Conservation (phyloP, 2,329 filamentous ascomycete genomes). For the Microsporum ferrugineum region DNA sequence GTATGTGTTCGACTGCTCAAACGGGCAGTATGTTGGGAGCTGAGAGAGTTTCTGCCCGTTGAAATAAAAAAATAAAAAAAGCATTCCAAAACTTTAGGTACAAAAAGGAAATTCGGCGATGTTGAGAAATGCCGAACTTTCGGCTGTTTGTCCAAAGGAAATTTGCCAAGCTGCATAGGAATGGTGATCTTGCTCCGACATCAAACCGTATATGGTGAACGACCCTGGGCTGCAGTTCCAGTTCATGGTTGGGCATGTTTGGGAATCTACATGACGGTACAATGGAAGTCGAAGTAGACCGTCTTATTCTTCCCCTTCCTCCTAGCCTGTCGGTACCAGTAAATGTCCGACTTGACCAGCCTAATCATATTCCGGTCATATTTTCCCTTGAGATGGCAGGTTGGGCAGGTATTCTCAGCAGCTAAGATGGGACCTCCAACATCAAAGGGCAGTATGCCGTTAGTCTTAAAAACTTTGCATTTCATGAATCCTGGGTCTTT, state of each 20-base stretch:
- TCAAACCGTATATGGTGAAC: neutral
- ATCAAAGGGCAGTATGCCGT: conserved; percentile 10
- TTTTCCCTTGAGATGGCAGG: conserved; percentile 22
- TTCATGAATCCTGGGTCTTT: conserved; percentile 20
- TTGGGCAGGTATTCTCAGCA: conserved; percentile 20
- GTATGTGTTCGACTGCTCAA: neutral
- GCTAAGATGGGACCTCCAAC: conserved; percentile 14
- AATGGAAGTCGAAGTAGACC: conserved; percentile 2
- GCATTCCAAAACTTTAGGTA: neutral
- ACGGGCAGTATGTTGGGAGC: neutral
- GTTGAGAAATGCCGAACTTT: neutral
- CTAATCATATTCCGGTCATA: conserved; percentile 24
- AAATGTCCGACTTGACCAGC: conserved; percentile 15
- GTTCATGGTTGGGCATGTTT: neutral
- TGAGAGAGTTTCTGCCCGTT: neutral
- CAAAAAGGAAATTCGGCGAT: neutral
- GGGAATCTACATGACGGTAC: conserved; percentile 12
- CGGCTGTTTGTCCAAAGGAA: conserved; percentile 1
- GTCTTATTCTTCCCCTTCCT: conserved; percentile 1
- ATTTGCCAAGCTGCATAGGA: neutral
- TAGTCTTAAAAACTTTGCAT: conserved; percentile 16
- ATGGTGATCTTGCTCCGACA: neutral
- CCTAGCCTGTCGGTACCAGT: conserved; percentile 4
- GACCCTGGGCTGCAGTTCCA: neutral
- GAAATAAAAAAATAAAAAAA: neutral